A percentile compares a stretch with the other conserved stretches of the same genome.
phyloP scores from a whole-genome alignment of 2,329 filamentous ascomycete species.

The Exophiala xenobiotica region DNA sequence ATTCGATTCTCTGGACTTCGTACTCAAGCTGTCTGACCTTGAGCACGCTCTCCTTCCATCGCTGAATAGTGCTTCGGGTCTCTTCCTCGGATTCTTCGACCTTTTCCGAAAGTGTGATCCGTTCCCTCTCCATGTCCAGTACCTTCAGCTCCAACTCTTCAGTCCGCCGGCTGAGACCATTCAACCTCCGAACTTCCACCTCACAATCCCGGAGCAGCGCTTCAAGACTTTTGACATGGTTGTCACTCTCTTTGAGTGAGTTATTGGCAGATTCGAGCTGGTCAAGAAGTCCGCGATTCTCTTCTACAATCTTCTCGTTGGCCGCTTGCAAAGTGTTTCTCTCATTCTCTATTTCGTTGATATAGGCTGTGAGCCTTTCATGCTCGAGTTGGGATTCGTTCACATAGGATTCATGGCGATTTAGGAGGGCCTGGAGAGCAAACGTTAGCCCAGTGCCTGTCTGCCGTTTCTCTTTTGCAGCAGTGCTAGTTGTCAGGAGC shows the following conservation, averaged over 20 bases:
- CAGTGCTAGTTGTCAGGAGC: background rate
- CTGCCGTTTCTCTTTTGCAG: slow-evolving; percentile 7
- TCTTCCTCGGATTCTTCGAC: slow-evolving; percentile 69
- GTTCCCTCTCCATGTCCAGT: slow-evolving; percentile 75
- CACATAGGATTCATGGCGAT: slow-evolving; percentile 92
- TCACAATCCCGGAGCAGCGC: slow-evolving; percentile 75
- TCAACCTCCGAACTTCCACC: slow-evolving; percentile 71
- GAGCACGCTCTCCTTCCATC: slow-evolving; percentile 83
- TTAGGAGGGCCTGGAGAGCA: slow-evolving; percentile 78
- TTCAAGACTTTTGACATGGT: slow-evolving; percentile 73
- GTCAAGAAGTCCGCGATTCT: slow-evolving; percentile 77
- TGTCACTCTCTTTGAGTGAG: slow-evolving; percentile 75
- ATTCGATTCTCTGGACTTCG: slow-evolving; percentile 84
- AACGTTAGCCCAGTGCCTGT: slow-evolving; percentile 60
- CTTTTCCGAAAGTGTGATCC: slow-evolving; percentile 67
- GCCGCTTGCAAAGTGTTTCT: slow-evolving; percentile 72
- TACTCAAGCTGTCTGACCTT: slow-evolving; percentile 76
- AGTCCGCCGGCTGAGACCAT: slow-evolving; percentile 70
- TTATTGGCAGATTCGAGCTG: slow-evolving; percentile 83
- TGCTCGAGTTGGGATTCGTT: slow-evolving; percentile 87
- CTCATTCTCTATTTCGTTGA: slow-evolving; percentile 71
- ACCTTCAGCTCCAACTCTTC: slow-evolving; percentile 79
- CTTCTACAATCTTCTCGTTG: slow-evolving; percentile 76
- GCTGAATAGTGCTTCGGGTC: slow-evolving; percentile 72
- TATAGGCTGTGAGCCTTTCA: slow-evolving; percentile 62